Evolutionary conservation across 202 grass and related monocot genomes (phyloP).

Genomic region (Digitaria exilis): DNA sequence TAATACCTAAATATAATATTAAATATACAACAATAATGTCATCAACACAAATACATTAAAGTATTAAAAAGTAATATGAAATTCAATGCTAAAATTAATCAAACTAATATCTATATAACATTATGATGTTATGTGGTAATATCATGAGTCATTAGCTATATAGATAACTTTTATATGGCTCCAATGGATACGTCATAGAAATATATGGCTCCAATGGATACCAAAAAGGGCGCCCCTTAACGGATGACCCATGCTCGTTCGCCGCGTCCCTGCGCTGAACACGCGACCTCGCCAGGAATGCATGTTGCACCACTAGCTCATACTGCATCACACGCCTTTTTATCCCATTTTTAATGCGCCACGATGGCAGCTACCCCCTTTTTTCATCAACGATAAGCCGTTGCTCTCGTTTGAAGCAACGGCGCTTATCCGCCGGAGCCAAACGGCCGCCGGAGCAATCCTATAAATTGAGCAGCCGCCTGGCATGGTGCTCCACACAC

Average conservation of each 20-base stretch:
- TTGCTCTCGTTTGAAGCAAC: constrained; percentile 31
- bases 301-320: background rate
- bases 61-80: too few relatives aligned
- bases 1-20: too few relatives aligned
- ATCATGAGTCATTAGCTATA: too few relatives aligned
- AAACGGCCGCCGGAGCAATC: background rate
- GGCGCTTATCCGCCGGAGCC: constrained; percentile 30
- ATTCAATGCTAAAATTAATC: too few relatives aligned
- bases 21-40: too few relatives aligned
- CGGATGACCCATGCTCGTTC: constrained; percentile 9
- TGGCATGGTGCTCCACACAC: constrained; percentile 33
- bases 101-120: too few relatives aligned
- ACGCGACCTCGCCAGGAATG: background rate
- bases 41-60: too few relatives aligned
- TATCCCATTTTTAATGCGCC: background rate
- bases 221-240: background rate
- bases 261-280: background rate
- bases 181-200: too few relatives aligned
- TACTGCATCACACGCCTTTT: background rate
- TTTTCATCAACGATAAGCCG: background rate
- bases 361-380: background rate
- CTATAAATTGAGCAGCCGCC: too few relatives aligned
- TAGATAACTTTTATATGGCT: too few relatives aligned
- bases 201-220: too few relatives aligned
- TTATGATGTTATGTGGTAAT: too few relatives aligned